A percentile compares a stretch with the other conserved stretches of the same genome.
phyloP scores from a whole-genome alignment of 441 rosid genomes.

The Syzygium malaccense region DNA sequence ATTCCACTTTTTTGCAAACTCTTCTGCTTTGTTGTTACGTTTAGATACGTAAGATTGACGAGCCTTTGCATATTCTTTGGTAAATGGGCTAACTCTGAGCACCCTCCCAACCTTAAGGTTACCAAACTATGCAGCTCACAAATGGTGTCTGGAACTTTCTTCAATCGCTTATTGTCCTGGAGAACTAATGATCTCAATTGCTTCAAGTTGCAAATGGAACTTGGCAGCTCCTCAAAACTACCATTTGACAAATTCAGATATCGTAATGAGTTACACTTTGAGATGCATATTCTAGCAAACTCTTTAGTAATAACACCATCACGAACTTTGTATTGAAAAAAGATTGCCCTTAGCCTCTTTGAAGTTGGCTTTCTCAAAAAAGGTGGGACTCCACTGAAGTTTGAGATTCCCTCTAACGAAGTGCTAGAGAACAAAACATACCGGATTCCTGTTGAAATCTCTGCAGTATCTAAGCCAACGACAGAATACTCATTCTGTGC shows the following conservation, averaged over 20 bases:
- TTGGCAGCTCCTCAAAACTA: not conserved
- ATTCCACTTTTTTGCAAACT: not conserved
- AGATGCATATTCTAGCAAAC: not conserved
- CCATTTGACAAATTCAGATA: not conserved
- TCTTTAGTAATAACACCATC: not conserved
- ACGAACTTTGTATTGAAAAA: fast-evolving
- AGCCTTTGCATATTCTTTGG: not conserved
- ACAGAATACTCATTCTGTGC: not conserved
- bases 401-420: not conserved
- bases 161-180: fast-evolving
- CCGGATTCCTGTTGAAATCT: not conserved
- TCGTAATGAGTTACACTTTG: not conserved
- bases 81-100: not conserved
- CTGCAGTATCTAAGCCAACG: fast-evolving
- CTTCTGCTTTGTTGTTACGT: not conserved
- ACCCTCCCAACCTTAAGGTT: fast-evolving
- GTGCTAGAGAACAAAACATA: not conserved
- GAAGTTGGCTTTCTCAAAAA: not conserved
- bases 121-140: not conserved
- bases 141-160: not conserved
- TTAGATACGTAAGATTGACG: not conserved
- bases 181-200: not conserved
- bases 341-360: not conserved
- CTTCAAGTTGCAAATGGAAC: not conserved
- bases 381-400: not conserved